Base-by-base conservation (phyloP, 805 yeast species). In the Candida chilensis region DNA sequence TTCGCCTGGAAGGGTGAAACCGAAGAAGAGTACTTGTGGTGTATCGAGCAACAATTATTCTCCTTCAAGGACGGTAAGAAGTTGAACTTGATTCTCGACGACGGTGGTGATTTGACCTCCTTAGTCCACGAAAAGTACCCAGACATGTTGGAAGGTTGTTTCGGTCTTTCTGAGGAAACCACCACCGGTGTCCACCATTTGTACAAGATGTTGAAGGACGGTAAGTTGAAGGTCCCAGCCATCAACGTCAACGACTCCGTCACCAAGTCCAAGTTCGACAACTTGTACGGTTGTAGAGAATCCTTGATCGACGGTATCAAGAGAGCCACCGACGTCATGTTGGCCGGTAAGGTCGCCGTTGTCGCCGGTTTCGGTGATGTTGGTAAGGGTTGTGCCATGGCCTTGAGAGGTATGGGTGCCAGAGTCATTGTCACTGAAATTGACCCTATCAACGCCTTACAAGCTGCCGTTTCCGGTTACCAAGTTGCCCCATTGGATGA, bases 1-100 rank as follows among this genome's bases (percentile, higher is more conserved):
- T 90, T 86, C 50, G 98, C 98, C 54, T 90, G 98, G 98, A 90
- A 90, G 78, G 97, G 98, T 63, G 97, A 90, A 78, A 86, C 97
- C 64, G 98, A 90, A 68, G 97, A 90, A 74, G 98, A 90, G 74
- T 92, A 90, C 78, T 59, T 76, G 57, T 90, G 98, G 98, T 90
- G 98, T 78, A 85, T 90, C 52, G 96, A 92, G 74, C 97, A 90
- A 74, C 97, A 92, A 75, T 80, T 90, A 64, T 87, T 83, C 56
- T 84, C 97, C 41, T 90, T 90, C 90, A 90, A 90, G 74, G 95
- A 88, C 65, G 79, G 74, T 63, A 76, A 82, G 74, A 82, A 84
- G 68, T 82, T 90, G 64, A 90, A 90, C 85, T 74, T 90, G 70
- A 92, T 90, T 64, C 78, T 90, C 60, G 98, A 90, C 60, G 98